phyloP scores from a whole-genome alignment of 2,329 filamentous ascomycete genomes.

The Diaporthe vexans region DNA sequence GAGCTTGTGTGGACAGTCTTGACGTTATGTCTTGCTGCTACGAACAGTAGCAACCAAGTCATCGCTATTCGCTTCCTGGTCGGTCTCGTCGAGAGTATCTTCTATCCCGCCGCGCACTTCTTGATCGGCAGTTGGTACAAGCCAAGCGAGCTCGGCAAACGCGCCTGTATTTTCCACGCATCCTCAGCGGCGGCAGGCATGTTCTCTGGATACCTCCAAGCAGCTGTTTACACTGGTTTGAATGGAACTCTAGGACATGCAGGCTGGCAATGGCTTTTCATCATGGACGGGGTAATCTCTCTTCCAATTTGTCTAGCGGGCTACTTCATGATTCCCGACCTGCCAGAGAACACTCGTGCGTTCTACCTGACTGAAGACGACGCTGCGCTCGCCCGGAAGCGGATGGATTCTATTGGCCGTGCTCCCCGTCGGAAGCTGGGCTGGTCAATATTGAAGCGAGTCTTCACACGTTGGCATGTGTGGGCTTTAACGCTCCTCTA shows the following conservation, averaged over 20 bases:
- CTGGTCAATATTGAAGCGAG: slow-evolving; percentile 43
- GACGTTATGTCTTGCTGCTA: slow-evolving; percentile 55
- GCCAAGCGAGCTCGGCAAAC: slow-evolving; percentile 57
- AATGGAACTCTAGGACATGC: slow-evolving; percentile 53
- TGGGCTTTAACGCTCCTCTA: slow-evolving; percentile 54
- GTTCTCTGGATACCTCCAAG: slow-evolving; percentile 59
- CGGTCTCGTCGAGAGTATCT: slow-evolving; percentile 55
- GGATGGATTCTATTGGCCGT: slow-evolving; percentile 50
- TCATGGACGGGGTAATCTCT: slow-evolving; percentile 57
- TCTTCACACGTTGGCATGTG: slow-evolving; percentile 52
- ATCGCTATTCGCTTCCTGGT: slow-evolving; percentile 60
- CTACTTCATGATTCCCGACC: slow-evolving; percentile 52
- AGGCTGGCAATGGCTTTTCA: slow-evolving; percentile 63
- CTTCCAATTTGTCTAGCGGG: slow-evolving; percentile 51
- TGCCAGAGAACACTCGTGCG: slow-evolving; percentile 47
- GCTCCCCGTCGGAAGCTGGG: slow-evolving; percentile 51
- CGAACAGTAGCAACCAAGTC: slow-evolving; percentile 52
- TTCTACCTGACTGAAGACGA: slow-evolving; percentile 49
- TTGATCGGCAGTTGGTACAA: slow-evolving; percentile 61
- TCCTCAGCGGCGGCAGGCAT: slow-evolving; percentile 55
- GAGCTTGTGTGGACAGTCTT: slow-evolving; percentile 54
- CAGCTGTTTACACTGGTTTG: slow-evolving; percentile 56
- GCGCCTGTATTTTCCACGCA: slow-evolving; percentile 58
- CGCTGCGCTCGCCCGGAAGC: slow-evolving; percentile 47
- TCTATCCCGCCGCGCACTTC: slow-evolving; percentile 55